These are phyloP conservation scores for Carex sylvatica DNA, from an alignment of 202 grass and related monocot species.

Conservation along the genomic window DNA sequence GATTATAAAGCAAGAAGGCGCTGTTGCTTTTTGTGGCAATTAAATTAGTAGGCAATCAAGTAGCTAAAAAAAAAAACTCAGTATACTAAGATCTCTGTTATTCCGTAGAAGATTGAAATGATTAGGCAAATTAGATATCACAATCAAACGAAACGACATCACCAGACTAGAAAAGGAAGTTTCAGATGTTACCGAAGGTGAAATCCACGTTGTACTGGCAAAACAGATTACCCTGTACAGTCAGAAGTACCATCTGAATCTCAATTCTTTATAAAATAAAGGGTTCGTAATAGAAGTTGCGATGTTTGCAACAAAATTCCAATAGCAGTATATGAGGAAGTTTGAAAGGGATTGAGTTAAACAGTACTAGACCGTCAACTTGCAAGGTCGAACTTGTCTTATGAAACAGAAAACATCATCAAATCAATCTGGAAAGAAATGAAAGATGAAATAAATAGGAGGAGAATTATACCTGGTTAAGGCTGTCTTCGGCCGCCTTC, in stretches of 20 bases:
- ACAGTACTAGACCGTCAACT: not conserved
- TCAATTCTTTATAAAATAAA: not conserved
- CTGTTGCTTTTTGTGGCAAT: not conserved
- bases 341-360: not conserved
- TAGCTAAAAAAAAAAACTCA: not conserved
- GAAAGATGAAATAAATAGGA: not conserved
- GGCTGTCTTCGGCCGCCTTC: constrained; percentile 80
- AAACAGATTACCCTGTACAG: not conserved
- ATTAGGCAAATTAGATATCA: not conserved
- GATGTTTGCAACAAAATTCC: not conserved
- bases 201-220: not conserved
- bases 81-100: not conserved
- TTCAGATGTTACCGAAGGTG: not conserved
- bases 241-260: not conserved
- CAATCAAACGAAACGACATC: not conserved
- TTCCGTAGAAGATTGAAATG: not conserved
- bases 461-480: constrained; percentile 57
- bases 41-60: not conserved
- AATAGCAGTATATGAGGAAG: not conserved
- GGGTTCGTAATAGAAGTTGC: not conserved
- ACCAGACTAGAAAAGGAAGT: not conserved
- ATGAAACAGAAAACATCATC: constrained; percentile 1
- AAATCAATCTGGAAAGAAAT: not conserved
- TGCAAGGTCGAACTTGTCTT: not conserved
- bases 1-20: not conserved